Percentiles rank a stretch among this genome's conserved stretches.
phyloP scores from a whole-genome alignment of 2,329 filamentous ascomycete species.

The Ilyonectria robusta region DNA sequence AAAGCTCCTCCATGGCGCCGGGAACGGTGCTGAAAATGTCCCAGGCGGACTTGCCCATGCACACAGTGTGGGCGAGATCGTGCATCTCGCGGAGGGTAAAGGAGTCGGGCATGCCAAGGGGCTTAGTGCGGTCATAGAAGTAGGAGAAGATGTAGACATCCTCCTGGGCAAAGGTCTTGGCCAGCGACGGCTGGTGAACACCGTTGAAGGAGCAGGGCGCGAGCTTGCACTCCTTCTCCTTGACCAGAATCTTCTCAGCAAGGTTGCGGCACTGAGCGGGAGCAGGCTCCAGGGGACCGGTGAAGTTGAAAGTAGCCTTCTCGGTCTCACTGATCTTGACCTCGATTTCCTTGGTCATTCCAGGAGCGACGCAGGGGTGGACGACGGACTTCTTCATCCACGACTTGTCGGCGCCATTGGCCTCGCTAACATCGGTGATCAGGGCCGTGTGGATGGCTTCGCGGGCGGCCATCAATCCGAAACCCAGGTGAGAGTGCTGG shows the following conservation, averaged over 20 bases:
- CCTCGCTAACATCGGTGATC: constrained; percentile 78
- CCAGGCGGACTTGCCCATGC: constrained; percentile 83
- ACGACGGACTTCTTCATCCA: constrained; percentile 81
- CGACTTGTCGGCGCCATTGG: constrained; percentile 69
- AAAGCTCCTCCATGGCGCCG: constrained; percentile 84
- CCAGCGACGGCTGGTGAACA: constrained; percentile 91
- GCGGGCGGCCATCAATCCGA: constrained; percentile 95
- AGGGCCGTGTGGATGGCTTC: constrained; percentile 86
- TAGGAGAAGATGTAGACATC: constrained; percentile 98
- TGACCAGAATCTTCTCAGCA: constrained; percentile 91
- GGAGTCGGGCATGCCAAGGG: constrained; percentile 97
- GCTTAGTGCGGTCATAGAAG: constrained; percentile 95
- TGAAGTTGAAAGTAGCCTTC: constrained; percentile 83
- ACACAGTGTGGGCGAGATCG: constrained; percentile 87
- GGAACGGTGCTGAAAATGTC: constrained; percentile 83
- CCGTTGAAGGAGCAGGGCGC: constrained; percentile 99
- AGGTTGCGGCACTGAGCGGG: constrained; percentile 91
- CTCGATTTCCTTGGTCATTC: constrained; percentile 80
- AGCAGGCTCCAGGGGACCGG: constrained; percentile 81
- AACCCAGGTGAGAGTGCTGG: constrained; percentile 98
- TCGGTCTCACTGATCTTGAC: constrained; percentile 77
- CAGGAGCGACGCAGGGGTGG: constrained; percentile 90
- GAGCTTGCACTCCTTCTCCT: constrained; percentile 85
- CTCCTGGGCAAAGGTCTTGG: constrained; percentile 91
- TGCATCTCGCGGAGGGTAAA: constrained; percentile 94